phyloP scores from a whole-genome alignment of 2,329 filamentous ascomycete genomes.

The Triangularia verruculosa region DNA sequence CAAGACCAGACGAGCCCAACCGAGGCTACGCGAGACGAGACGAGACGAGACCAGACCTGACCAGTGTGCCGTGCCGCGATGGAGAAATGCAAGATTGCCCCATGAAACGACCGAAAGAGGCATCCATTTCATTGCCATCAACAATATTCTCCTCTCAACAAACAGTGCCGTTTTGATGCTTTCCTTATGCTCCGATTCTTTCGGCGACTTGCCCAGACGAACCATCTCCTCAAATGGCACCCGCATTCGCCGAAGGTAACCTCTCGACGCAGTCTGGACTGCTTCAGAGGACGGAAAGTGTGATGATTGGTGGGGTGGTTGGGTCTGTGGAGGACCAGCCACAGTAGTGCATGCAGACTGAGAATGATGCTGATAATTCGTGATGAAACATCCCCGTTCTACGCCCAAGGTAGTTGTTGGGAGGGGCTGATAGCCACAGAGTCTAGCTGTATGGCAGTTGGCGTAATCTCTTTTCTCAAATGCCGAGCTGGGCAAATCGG shows the following conservation, averaged over 20 bases:
- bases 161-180: background rate
- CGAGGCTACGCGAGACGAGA: background rate
- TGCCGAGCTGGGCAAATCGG: background rate
- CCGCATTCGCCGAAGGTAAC: slow-evolving; percentile 24
- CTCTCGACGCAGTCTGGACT: slow-evolving; percentile 16
- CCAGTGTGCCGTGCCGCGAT: background rate
- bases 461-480: background rate
- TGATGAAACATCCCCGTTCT: background rate
- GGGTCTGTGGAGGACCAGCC: background rate
- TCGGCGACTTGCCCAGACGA: slow-evolving; percentile 14
- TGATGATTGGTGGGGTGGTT: slow-evolving; percentile 20
- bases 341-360: slow-evolving; percentile 5
- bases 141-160: background rate
- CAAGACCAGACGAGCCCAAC: background rate
- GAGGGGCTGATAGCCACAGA: background rate
- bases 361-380: background rate
- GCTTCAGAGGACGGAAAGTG: slow-evolving; percentile 17
- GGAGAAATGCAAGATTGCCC: background rate
- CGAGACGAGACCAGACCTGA: background rate
- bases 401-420: background rate
- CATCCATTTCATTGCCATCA: background rate
- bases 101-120: background rate
- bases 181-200: background rate
- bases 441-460: background rate
- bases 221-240: slow-evolving; percentile 11